A percentile compares a stretch with the other conserved stretches of the same genome.
These are phyloP conservation scores for Chrysoporthe puriensis DNA, from an alignment of 2,329 filamentous ascomycete genomes.

Conservation along the genomic window DNA sequence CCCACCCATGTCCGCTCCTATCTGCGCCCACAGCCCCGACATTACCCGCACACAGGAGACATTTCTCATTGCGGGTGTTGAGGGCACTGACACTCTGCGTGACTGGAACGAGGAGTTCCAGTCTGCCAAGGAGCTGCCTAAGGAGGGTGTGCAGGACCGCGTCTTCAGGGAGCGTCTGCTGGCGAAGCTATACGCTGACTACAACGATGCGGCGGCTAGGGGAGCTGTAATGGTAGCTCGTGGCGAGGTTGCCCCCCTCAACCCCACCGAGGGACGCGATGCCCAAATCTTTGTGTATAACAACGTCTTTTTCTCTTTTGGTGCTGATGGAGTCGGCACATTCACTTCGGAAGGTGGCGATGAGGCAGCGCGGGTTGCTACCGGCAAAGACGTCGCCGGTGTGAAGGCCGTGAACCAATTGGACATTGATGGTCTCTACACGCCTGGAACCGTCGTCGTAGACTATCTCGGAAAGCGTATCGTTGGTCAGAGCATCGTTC, in stretches of 20 bases:
- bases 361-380: conserved; percentile 92
- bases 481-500: conserved; percentile 96
- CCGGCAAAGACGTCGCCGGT: conserved; percentile 93
- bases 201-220: conserved; percentile 90
- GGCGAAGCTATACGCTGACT: conserved; percentile 96
- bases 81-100: conserved; percentile 90
- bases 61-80: conserved; percentile 85
- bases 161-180: conserved; percentile 94
- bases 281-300: conserved; percentile 99
- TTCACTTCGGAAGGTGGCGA: conserved; percentile 96
- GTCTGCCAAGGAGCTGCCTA: conserved; percentile 90
- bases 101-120: conserved; percentile 99
- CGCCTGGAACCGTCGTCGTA: conserved; percentile 92
- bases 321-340: conserved; percentile 94
- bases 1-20: conserved; percentile 64
- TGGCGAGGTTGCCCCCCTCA: conserved; percentile 89
- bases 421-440: conserved; percentile 92
- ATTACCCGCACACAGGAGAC: conserved; percentile 90
- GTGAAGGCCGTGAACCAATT: conserved; percentile 96
- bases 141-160: conserved; percentile 90
- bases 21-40: conserved; percentile 77
- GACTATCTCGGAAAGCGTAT: conserved; percentile 97
- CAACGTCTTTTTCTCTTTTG: conserved; percentile 99
- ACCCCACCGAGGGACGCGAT: conserved; percentile 89
- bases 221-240: conserved; percentile 90